phyloP scores from a whole-genome alignment of 371 early-diverging fungal species.

The Thermomucor indicae-seudaticae region DNA sequence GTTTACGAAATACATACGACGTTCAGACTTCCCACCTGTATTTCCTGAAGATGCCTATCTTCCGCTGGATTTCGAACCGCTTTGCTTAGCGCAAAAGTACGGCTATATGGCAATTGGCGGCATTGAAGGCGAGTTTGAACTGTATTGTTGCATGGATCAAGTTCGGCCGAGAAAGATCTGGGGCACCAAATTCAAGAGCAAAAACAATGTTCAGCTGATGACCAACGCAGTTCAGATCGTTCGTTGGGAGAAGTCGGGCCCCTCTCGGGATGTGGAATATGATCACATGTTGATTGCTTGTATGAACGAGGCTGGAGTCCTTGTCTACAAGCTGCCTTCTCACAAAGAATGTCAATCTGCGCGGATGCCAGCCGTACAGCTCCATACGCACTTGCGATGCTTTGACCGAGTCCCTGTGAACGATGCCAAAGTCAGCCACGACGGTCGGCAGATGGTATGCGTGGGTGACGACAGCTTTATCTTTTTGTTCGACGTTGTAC shows the following conservation, averaged over 20 bases:
- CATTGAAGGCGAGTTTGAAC: constrained; percentile 38
- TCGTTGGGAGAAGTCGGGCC: constrained; percentile 29
- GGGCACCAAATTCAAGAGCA: constrained; percentile 34
- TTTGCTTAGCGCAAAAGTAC: constrained; percentile 49
- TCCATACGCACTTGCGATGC: constrained; percentile 29
- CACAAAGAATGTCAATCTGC: constrained; percentile 21
- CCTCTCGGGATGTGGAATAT: constrained; percentile 4
- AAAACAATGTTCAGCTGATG: constrained; percentile 40
- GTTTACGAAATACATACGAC: constrained; percentile 44
- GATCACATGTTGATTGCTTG: constrained; percentile 29
- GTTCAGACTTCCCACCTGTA: constrained; percentile 28
- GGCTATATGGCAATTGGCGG: constrained; percentile 58
- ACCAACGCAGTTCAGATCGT: constrained; percentile 54
- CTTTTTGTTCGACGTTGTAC: constrained; percentile 25
- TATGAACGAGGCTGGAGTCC: constrained; percentile 48
- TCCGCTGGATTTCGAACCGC: constrained; percentile 29
- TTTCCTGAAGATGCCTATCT: constrained; percentile 24
- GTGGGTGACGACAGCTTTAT: constrained; percentile 48
- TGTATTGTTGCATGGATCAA: constrained; percentile 46
- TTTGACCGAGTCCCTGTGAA: constrained; percentile 49
- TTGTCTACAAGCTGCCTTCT: constrained; percentile 38
- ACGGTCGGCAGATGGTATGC: constrained; percentile 44
- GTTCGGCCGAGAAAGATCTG: constrained; percentile 28
- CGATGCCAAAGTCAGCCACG: constrained; percentile 52
- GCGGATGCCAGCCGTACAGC: constrained; percentile 4